A percentile compares a stretch with the other conserved stretches of the same genome.
Conservation (phyloP, 768 basidiomycete genomes). For the Hysterangium stoloniferum region DNA sequence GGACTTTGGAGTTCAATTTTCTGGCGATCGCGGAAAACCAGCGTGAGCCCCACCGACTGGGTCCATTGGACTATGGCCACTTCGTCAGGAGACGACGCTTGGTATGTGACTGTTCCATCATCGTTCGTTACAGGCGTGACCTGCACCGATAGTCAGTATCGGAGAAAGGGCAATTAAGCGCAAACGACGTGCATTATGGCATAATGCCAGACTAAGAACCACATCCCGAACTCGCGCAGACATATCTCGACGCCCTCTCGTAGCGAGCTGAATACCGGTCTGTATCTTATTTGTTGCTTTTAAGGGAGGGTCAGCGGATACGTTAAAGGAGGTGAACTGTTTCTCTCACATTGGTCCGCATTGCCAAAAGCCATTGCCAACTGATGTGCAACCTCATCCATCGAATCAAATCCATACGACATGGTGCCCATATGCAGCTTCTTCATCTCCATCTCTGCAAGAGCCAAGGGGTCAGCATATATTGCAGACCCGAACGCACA, state of each 20-base stretch:
- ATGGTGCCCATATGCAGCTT: conserved; percentile 98
- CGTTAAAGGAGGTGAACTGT: not conserved
- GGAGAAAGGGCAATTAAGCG: not conserved
- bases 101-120: conserved; percentile 91
- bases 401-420: conserved; percentile 94
- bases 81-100: conserved; percentile 98
- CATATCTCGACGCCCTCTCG: conserved; percentile 87
- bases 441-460: conserved; percentile 96
- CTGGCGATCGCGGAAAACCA: conserved; percentile 84
- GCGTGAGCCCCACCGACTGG: conserved; percentile 84
- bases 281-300: conserved; percentile 27
- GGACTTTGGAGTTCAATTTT: conserved; percentile 80
- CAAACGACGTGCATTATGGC: conserved; percentile 72
- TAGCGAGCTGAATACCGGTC: conserved; percentile 77
- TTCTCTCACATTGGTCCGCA: conserved; percentile 49
- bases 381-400: conserved; percentile 96
- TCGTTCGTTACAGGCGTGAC: conserved; percentile 94
- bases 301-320: not conserved
- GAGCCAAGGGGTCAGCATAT: not conserved
- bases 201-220: conserved; percentile 86
- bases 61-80: conserved; percentile 99
- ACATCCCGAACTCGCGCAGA: conserved; percentile 89
- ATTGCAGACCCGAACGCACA: not conserved
- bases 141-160: conserved; percentile 30
- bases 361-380: conserved; percentile 77